These are phyloP conservation scores for Epichloe uncinata DNA, from an alignment of 2,329 filamentous ascomycete species.

Conservation along the genomic window DNA sequence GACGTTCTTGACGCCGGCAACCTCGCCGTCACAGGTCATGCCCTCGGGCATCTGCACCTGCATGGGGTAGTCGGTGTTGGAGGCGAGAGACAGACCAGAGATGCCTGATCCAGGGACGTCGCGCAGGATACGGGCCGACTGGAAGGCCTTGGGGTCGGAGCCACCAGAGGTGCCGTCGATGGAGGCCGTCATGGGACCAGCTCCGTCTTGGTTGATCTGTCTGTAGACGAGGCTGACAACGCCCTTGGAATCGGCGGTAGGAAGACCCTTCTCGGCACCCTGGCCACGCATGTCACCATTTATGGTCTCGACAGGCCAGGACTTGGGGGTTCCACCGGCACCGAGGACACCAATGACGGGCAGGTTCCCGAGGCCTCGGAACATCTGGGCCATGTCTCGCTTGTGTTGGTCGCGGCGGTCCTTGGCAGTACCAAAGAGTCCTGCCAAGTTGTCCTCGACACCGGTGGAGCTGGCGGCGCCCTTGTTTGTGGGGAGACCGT, in stretches of 20 bases:
- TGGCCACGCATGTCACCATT: neutral
- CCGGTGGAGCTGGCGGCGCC: conserved; percentile 17
- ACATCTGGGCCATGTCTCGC: conserved; percentile 17
- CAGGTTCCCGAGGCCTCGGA: conserved; percentile 5
- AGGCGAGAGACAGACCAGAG: conserved; percentile 1
- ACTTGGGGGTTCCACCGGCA: neutral
- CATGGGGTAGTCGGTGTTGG: conserved; percentile 3
- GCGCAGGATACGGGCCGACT: neutral
- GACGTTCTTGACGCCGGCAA: conserved; percentile 5
- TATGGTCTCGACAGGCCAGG: neutral
- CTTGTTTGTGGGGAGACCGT: neutral
- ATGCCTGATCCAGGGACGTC: conserved; percentile 1
- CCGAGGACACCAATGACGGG: neutral
- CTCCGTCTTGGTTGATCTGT: conserved; percentile 4
- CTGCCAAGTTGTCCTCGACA: conserved; percentile 24
- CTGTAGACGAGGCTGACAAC: conserved; percentile 1
- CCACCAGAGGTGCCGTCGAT: conserved; percentile 2
- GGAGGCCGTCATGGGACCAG: conserved; percentile 1
- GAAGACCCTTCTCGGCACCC: conserved; percentile 3
- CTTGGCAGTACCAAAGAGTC: conserved; percentile 1
- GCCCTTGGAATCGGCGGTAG: neutral
- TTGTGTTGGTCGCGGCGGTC: conserved; percentile 12
- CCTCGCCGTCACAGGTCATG: conserved; percentile 3
- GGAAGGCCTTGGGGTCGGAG: conserved; percentile 2
- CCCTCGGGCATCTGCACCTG: conserved; percentile 3